These are phyloP conservation scores for Claviceps monticola DNA, from an alignment of 2,329 filamentous ascomycete species.

Conservation along the genomic window DNA sequence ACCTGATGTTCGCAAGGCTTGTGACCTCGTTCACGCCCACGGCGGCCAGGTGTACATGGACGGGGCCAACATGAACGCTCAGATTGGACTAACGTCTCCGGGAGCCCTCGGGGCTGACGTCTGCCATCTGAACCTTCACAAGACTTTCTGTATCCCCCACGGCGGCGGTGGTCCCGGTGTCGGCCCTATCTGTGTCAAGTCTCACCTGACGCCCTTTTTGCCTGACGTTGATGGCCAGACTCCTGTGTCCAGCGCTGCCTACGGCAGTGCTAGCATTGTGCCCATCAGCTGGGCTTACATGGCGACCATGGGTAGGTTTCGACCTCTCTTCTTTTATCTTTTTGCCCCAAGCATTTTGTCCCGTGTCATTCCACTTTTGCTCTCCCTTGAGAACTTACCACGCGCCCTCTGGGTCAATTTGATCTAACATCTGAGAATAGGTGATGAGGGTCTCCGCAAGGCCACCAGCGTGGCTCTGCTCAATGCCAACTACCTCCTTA, in stretches of 20 bases:
- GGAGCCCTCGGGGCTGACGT: constrained; percentile 93
- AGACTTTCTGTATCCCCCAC: constrained; percentile 97
- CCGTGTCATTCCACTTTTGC: neutral
- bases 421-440: constrained; percentile 3
- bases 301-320: constrained; percentile 65
- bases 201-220: constrained; percentile 63
- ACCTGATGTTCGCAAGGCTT: constrained; percentile 73
- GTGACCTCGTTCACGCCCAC: constrained; percentile 70
- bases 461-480: constrained; percentile 88
- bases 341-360: neutral
- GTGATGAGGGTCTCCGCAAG: constrained; percentile 58
- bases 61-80: constrained; percentile 95
- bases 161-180: constrained; percentile 89
- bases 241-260: constrained; percentile 69
- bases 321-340: neutral
- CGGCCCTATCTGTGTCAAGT: constrained; percentile 83
- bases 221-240: constrained; percentile 22
- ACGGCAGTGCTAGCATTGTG: constrained; percentile 80
- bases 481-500: constrained; percentile 93
- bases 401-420: neutral
- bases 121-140: constrained; percentile 94
- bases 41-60: constrained; percentile 98
- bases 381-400: neutral
- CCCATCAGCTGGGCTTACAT: constrained; percentile 95
- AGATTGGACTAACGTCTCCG: constrained; percentile 88